Percentiles rank a stretch among this genome's conserved stretches.
Conservation (phyloP, 73 alveolate species). For the Breviolum minutum region DNA sequence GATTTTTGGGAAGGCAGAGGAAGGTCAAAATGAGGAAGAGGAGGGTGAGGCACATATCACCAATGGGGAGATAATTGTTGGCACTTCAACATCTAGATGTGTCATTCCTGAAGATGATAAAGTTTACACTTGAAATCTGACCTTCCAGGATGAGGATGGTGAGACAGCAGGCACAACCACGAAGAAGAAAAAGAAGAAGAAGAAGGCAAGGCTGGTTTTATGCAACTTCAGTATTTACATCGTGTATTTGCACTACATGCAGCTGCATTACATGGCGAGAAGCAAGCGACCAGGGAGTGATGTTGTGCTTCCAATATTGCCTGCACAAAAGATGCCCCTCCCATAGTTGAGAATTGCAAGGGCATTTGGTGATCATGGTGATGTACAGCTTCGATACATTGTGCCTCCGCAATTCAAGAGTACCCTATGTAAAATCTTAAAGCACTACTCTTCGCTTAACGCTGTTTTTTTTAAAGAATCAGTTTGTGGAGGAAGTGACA, state of each 20-base stretch:
- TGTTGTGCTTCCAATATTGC: no score
- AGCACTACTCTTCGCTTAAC: no score
- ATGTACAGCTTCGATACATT: not conserved
- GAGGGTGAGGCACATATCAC: not conserved
- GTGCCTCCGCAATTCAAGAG: no score
- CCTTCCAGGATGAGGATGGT: constrained; percentile 13
- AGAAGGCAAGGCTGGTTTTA: not conserved
- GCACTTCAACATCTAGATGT: not conserved
- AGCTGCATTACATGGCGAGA: no score
- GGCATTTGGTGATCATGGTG: not conserved
- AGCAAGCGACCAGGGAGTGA: not conserved
- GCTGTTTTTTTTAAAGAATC: no score
- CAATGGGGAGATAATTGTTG: not conserved
- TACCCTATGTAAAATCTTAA: no score
- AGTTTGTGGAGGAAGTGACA: no score
- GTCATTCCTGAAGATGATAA: not conserved
- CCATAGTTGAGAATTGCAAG: not conserved
- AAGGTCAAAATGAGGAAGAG: constrained; percentile 1
- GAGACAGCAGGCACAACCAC: constrained; percentile 38
- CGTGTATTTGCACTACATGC: no score
- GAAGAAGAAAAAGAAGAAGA: constrained; percentile 85
- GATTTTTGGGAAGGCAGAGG: not conserved
- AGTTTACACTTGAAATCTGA: not conserved
- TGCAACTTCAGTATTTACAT: not conserved
- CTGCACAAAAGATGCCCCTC: no score